Percentiles rank a stretch among this genome's conserved stretches.
Conservation (phyloP, 768 basidiomycete species). For the Leucocoprinus birnbaumii region DNA sequence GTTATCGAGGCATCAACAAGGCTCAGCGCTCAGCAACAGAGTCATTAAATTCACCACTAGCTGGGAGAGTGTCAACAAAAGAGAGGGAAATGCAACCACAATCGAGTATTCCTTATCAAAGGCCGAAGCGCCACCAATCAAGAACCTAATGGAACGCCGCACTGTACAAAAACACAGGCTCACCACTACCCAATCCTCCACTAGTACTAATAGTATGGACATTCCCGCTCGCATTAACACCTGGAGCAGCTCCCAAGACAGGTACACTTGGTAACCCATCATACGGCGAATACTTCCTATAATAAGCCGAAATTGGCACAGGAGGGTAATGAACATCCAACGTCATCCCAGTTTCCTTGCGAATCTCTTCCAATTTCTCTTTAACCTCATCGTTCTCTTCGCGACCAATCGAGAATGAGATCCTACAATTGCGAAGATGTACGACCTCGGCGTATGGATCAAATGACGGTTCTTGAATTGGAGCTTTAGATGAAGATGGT, state of each 20-base stretch:
- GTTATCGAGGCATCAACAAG: too few species aligned
- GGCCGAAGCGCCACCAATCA: background rate
- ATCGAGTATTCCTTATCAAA: too few species aligned
- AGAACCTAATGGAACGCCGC: slow-evolving; percentile 5
- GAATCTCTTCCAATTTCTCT: background rate
- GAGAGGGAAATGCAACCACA: too few species aligned
- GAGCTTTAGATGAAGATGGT: background rate
- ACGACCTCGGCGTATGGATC: background rate
- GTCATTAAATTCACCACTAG: too few species aligned
- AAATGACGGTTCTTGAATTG: background rate
- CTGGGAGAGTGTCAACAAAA: too few species aligned
- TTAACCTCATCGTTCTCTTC: background rate
- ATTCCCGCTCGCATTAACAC: background rate
- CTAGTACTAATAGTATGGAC: background rate
- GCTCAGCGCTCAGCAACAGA: too few species aligned
- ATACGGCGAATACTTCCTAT: slow-evolving; percentile 9
- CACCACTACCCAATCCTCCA: slow-evolving; percentile 1
- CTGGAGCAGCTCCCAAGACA: slow-evolving; percentile 2
- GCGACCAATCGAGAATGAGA: slow-evolving; percentile 6
- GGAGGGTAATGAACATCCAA: slow-evolving; percentile 10
- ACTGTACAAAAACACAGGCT: slow-evolving; percentile 12
- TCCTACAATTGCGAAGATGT: slow-evolving; percentile 1
- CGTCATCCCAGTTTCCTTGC: slow-evolving; percentile 2
- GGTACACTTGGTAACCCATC: slow-evolving; percentile 11
- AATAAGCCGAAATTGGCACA: background rate